These are phyloP conservation scores for Acacia melanoxylon DNA, from an alignment of 306 rosid genomes.

Conservation along the genomic window DNA sequence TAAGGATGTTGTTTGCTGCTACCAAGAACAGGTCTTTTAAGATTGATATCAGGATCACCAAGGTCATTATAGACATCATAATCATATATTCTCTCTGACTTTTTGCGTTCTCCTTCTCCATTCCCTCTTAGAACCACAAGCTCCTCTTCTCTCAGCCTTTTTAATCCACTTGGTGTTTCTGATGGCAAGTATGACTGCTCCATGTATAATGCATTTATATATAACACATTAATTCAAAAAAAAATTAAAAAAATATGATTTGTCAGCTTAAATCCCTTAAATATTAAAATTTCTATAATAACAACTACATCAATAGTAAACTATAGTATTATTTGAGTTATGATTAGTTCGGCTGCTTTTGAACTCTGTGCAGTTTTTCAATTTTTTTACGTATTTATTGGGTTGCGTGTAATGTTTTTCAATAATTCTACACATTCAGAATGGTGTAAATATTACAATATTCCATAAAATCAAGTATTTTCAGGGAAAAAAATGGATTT, in stretches of 20 bases:
- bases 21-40: constrained; percentile 74
- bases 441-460: too few relatives aligned
- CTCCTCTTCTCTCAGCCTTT: constrained; percentile 57
- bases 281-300: background rate
- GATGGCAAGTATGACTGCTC: constrained; percentile 62
- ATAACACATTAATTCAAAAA: background rate
- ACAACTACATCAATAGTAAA: background rate
- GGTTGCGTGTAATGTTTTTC: background rate
- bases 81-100: constrained; percentile 60
- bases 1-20: constrained; percentile 55
- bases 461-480: too few relatives aligned
- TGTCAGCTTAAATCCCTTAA: background rate
- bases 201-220: background rate
- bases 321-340: background rate
- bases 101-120: constrained; percentile 61
- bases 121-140: constrained; percentile 49
- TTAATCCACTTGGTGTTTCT: constrained; percentile 69
- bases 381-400: too few relatives aligned
- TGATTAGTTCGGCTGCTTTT: background rate
- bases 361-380: background rate
- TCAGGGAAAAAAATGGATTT: too few relatives aligned
- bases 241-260: too few relatives aligned
- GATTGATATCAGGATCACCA: constrained; percentile 54
- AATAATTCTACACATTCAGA: background rate
- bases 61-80: constrained; percentile 75